These are phyloP conservation scores for Dillenia suffruticosa DNA, from an alignment of 164 flowering plant genomes.

Conservation along the genomic window DNA sequence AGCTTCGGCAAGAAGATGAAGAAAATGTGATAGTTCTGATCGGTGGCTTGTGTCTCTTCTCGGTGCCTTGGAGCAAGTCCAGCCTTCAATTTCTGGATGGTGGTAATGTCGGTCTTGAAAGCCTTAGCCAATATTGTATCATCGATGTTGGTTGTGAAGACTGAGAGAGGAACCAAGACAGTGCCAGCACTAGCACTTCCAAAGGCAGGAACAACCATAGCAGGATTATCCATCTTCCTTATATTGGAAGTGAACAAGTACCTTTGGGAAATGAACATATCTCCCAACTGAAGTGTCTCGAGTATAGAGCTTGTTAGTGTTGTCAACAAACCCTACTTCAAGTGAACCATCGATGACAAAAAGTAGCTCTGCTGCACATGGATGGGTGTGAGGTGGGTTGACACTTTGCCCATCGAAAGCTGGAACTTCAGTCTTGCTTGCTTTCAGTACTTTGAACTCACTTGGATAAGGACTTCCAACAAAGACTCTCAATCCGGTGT, in stretches of 20 bases:
- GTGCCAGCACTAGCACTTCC: slow-evolving; percentile 29
- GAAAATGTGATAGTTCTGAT: no score
- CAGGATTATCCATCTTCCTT: not conserved
- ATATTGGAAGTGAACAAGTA: slow-evolving; percentile 22
- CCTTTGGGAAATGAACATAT: slow-evolving; percentile 28
- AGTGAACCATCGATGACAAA: slow-evolving; percentile 12
- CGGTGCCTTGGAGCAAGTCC: slow-evolving; percentile 10
- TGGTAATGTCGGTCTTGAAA: slow-evolving; percentile 21
- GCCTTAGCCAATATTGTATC: slow-evolving; percentile 19
- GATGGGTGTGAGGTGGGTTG: slow-evolving; percentile 13
- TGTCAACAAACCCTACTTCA: slow-evolving; percentile 31
- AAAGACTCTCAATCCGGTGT: not conserved
- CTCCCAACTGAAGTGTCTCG: slow-evolving; percentile 26
- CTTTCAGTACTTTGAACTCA: slow-evolving; percentile 6
- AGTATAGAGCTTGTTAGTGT: slow-evolving; percentile 19
- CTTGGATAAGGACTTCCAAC: not conserved
- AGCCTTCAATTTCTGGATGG: slow-evolving; percentile 19
- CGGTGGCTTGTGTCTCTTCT: no score
- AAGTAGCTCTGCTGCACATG: slow-evolving; percentile 10
- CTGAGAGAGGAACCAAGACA: slow-evolving; percentile 10
- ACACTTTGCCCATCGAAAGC: slow-evolving; percentile 9
- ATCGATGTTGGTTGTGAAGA: slow-evolving; percentile 18
- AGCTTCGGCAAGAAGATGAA: no score
- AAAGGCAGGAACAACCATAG: slow-evolving; percentile 27
- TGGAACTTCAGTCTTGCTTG: slow-evolving; percentile 5